Percentiles rank a stretch among this genome's conserved stretches.
Conservation (phyloP, 805 yeast genomes). For the Jamesozyma lodderae region DNA sequence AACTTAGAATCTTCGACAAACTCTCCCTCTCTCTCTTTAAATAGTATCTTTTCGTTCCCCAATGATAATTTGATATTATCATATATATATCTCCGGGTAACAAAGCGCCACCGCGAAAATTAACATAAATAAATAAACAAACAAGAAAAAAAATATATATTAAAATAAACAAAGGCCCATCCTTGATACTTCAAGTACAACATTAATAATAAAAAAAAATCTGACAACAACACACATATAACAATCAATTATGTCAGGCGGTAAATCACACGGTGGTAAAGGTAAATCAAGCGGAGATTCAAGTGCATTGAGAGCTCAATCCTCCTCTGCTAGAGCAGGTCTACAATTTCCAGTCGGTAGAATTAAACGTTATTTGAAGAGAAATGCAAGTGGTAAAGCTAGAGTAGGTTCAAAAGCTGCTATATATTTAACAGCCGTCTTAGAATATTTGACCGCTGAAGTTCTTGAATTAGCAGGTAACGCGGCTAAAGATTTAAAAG, state of each 20-base stretch:
- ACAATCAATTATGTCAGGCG: slow-evolving; percentile 54
- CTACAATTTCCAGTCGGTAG: slow-evolving; percentile 97
- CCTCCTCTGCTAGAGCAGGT: slow-evolving; percentile 92
- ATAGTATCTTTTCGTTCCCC: no score
- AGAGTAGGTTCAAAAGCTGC: slow-evolving; percentile 95
- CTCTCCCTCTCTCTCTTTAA: no score
- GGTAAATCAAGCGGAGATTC: slow-evolving; percentile 73
- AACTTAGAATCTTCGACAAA: no score
- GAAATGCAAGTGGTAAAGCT: slow-evolving; percentile 74
- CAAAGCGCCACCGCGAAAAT: background rate
- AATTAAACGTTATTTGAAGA: slow-evolving; percentile 91
- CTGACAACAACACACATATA: background rate
- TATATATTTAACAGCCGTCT: slow-evolving; percentile 88
- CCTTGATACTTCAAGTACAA: no score
- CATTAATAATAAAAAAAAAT: background rate
- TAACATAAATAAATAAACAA: background rate
- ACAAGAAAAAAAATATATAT: background rate
- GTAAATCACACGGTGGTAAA: slow-evolving; percentile 94
- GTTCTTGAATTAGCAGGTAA: slow-evolving; percentile 96
- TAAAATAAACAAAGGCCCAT: background rate
- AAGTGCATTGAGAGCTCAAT: slow-evolving; percentile 45
- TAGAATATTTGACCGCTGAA: slow-evolving; percentile 94
- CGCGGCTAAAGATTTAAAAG: slow-evolving; percentile 92
- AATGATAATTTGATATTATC: no score
- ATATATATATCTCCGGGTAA: background rate